A percentile compares a stretch with the other conserved stretches of the same genome.
These are phyloP conservation scores for Lachnellula subtilissima DNA, from an alignment of 2,329 filamentous ascomycete species.

Conservation along the genomic window DNA sequence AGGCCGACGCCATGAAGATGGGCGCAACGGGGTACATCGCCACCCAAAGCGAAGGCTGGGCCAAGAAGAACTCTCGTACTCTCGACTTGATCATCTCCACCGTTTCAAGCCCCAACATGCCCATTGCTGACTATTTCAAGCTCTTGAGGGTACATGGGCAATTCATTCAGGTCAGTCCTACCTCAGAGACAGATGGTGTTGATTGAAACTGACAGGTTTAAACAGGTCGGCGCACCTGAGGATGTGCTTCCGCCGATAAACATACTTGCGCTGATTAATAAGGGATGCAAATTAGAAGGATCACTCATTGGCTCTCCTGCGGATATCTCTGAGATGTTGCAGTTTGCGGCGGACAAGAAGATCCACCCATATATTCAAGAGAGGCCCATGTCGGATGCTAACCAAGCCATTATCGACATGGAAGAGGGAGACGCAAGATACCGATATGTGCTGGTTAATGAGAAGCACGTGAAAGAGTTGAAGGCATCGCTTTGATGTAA, in stretches of 20 bases:
- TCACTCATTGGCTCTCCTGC: constrained; percentile 34
- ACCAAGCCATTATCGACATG: constrained; percentile 53
- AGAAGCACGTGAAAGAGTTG: constrained; percentile 26
- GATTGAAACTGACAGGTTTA: neutral
- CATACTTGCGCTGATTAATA: constrained; percentile 52
- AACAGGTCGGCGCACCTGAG: constrained; percentile 57
- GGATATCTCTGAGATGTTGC: constrained; percentile 58
- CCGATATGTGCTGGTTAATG: constrained; percentile 44
- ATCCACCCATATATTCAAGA: constrained; percentile 54
- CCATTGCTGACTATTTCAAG: constrained; percentile 54
- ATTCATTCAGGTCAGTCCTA: constrained; percentile 48
- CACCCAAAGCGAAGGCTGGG: constrained; percentile 56
- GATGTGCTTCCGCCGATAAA: constrained; percentile 48
- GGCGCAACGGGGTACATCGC: constrained; percentile 54
- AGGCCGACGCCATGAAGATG: constrained; percentile 54
- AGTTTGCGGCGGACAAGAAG: constrained; percentile 53
- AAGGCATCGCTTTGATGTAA: neutral
- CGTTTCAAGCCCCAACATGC: constrained; percentile 55
- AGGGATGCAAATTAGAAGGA: constrained; percentile 46
- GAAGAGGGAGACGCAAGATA: constrained; percentile 50
- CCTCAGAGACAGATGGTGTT: neutral
- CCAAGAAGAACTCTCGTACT: constrained; percentile 44
- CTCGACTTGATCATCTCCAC: constrained; percentile 58
- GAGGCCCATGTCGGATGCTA: constrained; percentile 53
- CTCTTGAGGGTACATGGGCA: constrained; percentile 55